These are phyloP conservation scores for Cercospora janseana DNA, from an alignment of 2,329 filamentous ascomycete species.

Conservation along the genomic window DNA sequence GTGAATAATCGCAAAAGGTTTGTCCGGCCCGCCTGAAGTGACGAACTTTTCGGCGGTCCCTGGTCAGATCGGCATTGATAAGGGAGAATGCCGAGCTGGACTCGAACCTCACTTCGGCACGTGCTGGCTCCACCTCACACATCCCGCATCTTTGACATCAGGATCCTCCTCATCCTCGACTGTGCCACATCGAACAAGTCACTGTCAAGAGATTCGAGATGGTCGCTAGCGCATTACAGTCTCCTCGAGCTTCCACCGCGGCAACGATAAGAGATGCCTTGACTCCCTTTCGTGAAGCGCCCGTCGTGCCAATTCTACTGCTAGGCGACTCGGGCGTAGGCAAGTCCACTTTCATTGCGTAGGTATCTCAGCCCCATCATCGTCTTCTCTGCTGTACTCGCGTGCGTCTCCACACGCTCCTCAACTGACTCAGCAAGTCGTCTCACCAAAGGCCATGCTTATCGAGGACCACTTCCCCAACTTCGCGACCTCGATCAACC, in stretches of 20 bases:
- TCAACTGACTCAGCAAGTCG: constrained; percentile 25
- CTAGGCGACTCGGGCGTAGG: constrained; percentile 60
- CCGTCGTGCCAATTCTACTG: constrained; percentile 53
- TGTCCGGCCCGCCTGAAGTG: constrained; percentile 6
- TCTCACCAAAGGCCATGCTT: constrained; percentile 36
- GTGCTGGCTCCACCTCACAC: no score
- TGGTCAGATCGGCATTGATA: constrained; percentile 4
- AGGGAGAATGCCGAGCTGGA: background rate
- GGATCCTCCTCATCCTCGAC: background rate
- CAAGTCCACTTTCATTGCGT: constrained; percentile 64
- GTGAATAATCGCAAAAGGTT: constrained; percentile 9
- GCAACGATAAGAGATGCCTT: constrained; percentile 7
- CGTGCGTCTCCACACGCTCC: background rate
- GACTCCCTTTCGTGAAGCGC: constrained; percentile 26
- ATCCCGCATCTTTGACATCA: no score
- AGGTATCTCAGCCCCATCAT: constrained; percentile 36
- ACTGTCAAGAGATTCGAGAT: no score
- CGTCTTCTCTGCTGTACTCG: constrained; percentile 9
- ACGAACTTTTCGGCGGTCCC: constrained; percentile 4
- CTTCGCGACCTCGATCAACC: constrained; percentile 59
- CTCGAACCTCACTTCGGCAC: constrained; percentile 4
- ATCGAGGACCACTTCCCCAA: constrained; percentile 38
- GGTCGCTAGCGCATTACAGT: constrained; percentile 5
- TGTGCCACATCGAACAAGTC: no score
- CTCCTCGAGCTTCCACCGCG: background rate